Percentiles rank a stretch among this genome's conserved stretches.
Evolutionary conservation across 1,284 basidiomycete species (phyloP).

Genomic region (Stereum hirsutum): DNA sequence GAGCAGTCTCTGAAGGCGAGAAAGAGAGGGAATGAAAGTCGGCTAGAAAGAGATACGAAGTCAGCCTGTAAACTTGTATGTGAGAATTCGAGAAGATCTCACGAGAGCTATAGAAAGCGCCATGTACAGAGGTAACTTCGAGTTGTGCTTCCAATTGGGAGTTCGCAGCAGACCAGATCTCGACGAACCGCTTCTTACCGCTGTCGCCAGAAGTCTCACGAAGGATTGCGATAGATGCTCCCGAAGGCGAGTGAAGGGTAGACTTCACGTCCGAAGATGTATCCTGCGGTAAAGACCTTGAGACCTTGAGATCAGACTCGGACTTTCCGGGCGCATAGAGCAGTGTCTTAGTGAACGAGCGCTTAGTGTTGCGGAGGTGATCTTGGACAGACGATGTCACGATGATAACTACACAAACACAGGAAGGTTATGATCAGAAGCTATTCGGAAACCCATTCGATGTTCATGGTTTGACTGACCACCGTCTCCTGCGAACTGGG

Average conservation of each 20-base stretch:
- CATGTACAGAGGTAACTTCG: slow-evolving; percentile 53
- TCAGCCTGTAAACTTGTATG: not conserved
- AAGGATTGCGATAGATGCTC: slow-evolving; percentile 33
- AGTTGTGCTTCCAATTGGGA: slow-evolving; percentile 30
- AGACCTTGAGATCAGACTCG: slow-evolving; percentile 9
- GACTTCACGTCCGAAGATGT: slow-evolving; percentile 30
- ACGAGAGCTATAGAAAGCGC: slow-evolving; percentile 58
- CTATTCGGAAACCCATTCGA: not conserved
- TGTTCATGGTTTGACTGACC: not conserved
- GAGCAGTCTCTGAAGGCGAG: slow-evolving; percentile 35
- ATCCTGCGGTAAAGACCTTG: slow-evolving; percentile 26
- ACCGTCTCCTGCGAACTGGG: not conserved
- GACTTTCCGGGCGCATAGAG: slow-evolving; percentile 17
- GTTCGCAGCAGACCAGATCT: slow-evolving; percentile 52
- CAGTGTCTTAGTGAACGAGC: slow-evolving; percentile 32
- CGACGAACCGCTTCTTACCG: slow-evolving; percentile 43
- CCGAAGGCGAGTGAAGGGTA: slow-evolving; percentile 35
- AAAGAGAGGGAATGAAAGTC: slow-evolving; percentile 39
- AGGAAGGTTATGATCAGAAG: not conserved
- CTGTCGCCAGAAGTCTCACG: slow-evolving; percentile 25
- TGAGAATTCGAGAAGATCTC: slow-evolving; percentile 1
- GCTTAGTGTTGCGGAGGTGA: slow-evolving; percentile 38
- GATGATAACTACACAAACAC: slow-evolving; percentile 26
- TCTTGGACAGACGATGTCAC: slow-evolving; percentile 36
- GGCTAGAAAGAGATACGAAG: slow-evolving; percentile 20